Evolutionary conservation across 768 basidiomycete species (phyloP), one percentile per base, ranked within the genome.

Genomic region (Omphalotus guepiniiformis): DNA sequence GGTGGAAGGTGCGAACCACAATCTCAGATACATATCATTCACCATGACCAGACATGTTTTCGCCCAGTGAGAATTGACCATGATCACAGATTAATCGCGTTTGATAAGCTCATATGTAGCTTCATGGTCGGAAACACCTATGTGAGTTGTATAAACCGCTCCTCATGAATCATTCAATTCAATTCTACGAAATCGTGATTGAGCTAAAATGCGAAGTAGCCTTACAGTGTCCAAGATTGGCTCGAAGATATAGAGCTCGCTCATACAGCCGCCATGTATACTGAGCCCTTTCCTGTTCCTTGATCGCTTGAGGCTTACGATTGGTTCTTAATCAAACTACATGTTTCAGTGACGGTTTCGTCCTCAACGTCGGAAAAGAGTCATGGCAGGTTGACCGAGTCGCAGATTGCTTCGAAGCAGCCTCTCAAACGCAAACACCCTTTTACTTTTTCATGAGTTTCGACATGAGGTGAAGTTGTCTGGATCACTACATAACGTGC

Each of bases 361-460:
- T 70, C 3, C 58, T 75, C n/a, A 76, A 76, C 55, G 58, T 74
- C 23, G 74, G 74, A 23, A 62, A 57, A 16, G 71, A 74, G 52
- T 48, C 57, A 13, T 75, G 72, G 66, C 69, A 70, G 42, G 55
- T 56, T 6, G 59, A 50, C 11, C 62, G 66, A 13, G 63, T 70
- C 16, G 57, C 57, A 12, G 59, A 69, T 30, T 72, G 74, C 59
- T 66, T 60, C 32, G 62, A 56, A 60, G 69, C 71, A n/a, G 68
- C 71, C 15, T 50, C 57, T 11, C 37, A 35, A 15, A 42, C 49
- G 2, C 34, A 43, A 16, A 21, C 16, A 32, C 42, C 42, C 29
- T 75, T 75, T 63, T 63, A 67, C 45, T 47, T 72, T 16, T 69
- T 68, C 48, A 23, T 71, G 8, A 64, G 63, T 39, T 63, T 72